Evolutionary conservation across 2,329 filamentous ascomycete genomes (phyloP), one percentile per base, ranked within the genome.

Genomic region (Cercospora sp.): DNA sequence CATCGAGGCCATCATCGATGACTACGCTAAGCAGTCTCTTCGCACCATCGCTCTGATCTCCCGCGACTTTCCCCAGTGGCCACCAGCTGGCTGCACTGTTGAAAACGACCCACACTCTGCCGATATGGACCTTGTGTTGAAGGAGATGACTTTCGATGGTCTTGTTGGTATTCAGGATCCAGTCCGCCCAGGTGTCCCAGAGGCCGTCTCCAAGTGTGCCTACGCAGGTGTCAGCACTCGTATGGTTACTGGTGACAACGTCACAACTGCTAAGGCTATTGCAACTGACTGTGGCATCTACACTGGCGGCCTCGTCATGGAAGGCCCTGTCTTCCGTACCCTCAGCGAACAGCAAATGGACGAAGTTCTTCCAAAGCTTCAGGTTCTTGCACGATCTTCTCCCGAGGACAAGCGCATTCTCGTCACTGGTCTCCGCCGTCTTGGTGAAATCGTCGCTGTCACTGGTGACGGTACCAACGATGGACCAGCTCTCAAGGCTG

Each of bases 31-130:
- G 31, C 86, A 90, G 20, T 96, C 93, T 5, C 85, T 97, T 42
- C 88, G 93, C 69, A 96, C 93, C 1, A 96, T 97, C 73, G 92
- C 89, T 48, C 86, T 96, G 70, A 84, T 93, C 63, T 96, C 93
- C 80, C 90, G 89, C 66, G 93, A 96, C 74, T 96, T 95, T 72
- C 65, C 74, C 4, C 91, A 93, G 92, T 93, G 93, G 33, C 92
- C 93, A 5, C 86, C 83, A 67, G 85, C 85, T 60, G 87, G 85
- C 10, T 87, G 82, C 48, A 83, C 79, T 36, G 78, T 84, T 36
- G 87, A 90, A 68, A 88, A 90, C 68, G 88, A 91, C 71, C 77
- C 83, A 4, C 84, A 83, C 18, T 85, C 90, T 67, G 89, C 87
- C n/a, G 83, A 89, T 5, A 91, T 94, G 68, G 86, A 89, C n/a